Evolutionary conservation across 495 filamentous ascomycete genomes (phyloP), one percentile per base, ranked within the genome.

Genomic region (Aspergillus taichungensis): DNA sequence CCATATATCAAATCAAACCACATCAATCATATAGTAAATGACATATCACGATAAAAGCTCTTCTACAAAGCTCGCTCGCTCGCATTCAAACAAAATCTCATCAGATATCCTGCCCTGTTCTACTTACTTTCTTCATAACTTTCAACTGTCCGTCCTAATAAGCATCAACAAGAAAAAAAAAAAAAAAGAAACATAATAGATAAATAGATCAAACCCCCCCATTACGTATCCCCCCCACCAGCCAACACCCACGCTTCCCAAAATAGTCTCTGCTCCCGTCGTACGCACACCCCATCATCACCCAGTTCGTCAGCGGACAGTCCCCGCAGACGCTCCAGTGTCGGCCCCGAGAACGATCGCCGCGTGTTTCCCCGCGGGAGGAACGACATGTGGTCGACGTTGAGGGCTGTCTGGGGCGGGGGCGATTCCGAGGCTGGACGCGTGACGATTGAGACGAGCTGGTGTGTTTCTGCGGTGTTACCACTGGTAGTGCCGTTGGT

Each of bases 231-330:
- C 12, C 51, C 37, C 9, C 35, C 30, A 41, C 53, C 51, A n/a
- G 65, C 51, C 18, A 72, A 51, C n/a, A 74, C 79, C 83, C 82
- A 87, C 37, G 72, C 68, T 60, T 84, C 76, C 82, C 82, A 87
- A 42, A 76, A 56, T 45, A 74, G 71, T 39, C 74, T 65, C 52
- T 83, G 74, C 3, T 64, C 53, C 35, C 72, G 67, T n/a, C 51
- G 62, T 1, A 84, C 79, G 33, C 47, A 42, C 0, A 63, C 39
- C 1, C 79, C 80, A 48, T 83, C 70, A 49, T 87, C 83, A 5
- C 72, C 74, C 9, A 85, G 54, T 6, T 78, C 71, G 18, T 77
- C 73, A 3, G 59, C 64, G 11, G 58, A 61, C 9, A 65, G 45
- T 1, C 34, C 30, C 5, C 56, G 40, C 10, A 68, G 35, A 18